These are phyloP conservation scores for Cladophialophora bantiana DNA, from an alignment of 2,329 filamentous ascomycete genomes.

Conservation along the genomic window DNA sequence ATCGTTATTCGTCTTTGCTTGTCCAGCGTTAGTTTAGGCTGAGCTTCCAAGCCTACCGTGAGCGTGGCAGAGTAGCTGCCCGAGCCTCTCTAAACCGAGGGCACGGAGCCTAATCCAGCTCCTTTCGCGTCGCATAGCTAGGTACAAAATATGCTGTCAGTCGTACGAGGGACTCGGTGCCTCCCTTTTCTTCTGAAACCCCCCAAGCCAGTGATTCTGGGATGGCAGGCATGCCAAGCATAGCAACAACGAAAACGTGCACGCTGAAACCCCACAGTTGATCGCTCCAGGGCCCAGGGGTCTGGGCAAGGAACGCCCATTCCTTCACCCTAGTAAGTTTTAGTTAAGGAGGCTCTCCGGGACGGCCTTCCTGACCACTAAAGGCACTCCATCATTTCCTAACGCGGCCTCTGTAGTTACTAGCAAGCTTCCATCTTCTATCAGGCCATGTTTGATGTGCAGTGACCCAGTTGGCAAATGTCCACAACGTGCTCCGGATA, in stretches of 20 bases:
- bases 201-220: background rate
- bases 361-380: background rate
- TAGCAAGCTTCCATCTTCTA: conserved; percentile 3
- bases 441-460: background rate
- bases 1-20: too few relatives aligned
- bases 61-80: too few relatives aligned
- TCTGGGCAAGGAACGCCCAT: background rate
- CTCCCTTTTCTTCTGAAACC: too few relatives aligned
- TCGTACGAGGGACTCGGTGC: too few relatives aligned
- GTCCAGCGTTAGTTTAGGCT: too few relatives aligned
- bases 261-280: conserved; percentile 3
- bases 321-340: too few relatives aligned
- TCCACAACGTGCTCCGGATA: background rate
- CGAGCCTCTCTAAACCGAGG: too few relatives aligned
- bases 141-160: too few relatives aligned
- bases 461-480: conserved; percentile 3
- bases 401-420: background rate
- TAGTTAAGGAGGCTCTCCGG: background rate
- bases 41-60: too few relatives aligned
- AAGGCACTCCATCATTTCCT: conserved; percentile 4
- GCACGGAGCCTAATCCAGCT: too few relatives aligned
- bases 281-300: background rate
- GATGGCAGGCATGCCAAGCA: background rate
- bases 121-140: too few relatives aligned
- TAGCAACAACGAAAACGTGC: background rate